These are phyloP conservation scores for Daldinia decipiens DNA, from an alignment of 495 filamentous ascomycete species.

Conservation along the genomic window DNA sequence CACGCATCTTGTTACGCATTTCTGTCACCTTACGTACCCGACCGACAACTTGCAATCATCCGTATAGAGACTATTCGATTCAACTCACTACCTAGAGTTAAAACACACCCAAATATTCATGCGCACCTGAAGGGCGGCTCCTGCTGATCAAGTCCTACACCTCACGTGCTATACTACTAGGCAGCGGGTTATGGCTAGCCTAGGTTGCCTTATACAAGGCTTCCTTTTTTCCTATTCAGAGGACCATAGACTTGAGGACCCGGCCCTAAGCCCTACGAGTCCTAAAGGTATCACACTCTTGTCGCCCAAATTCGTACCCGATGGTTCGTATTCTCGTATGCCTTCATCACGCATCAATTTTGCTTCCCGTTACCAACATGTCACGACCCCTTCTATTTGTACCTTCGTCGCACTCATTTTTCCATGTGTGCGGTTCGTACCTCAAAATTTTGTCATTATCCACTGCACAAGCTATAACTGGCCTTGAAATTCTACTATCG, in stretches of 20 bases:
- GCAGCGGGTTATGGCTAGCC: constrained; percentile 28
- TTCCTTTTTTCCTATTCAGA: constrained; percentile 3
- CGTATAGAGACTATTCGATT: not conserved
- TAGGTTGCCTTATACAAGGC: constrained; percentile 39
- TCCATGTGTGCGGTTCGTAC: not conserved
- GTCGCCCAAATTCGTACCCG: constrained; percentile 22
- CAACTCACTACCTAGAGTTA: not conserved
- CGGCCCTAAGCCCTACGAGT: constrained; percentile 9
- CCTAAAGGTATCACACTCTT: constrained; percentile 30
- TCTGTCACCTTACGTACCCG: not conserved
- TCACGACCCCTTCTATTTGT: not conserved
- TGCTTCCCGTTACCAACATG: not conserved
- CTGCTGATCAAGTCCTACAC: constrained; percentile 33
- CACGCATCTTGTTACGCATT: constrained; percentile 10
- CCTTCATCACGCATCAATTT: constrained; percentile 2
- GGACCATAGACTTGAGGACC: not conserved
- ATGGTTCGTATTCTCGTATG: not conserved
- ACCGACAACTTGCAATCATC: not conserved
- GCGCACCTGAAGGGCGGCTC: not conserved
- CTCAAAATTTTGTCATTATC: not conserved
- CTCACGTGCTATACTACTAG: constrained; percentile 39
- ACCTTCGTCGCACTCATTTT: not conserved
- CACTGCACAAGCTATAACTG: not conserved
- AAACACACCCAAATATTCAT: constrained; percentile 9
- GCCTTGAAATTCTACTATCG: not conserved